phyloP scores from a whole-genome alignment of 2,329 filamentous ascomycete genomes.

The Pezicula radicicola region DNA sequence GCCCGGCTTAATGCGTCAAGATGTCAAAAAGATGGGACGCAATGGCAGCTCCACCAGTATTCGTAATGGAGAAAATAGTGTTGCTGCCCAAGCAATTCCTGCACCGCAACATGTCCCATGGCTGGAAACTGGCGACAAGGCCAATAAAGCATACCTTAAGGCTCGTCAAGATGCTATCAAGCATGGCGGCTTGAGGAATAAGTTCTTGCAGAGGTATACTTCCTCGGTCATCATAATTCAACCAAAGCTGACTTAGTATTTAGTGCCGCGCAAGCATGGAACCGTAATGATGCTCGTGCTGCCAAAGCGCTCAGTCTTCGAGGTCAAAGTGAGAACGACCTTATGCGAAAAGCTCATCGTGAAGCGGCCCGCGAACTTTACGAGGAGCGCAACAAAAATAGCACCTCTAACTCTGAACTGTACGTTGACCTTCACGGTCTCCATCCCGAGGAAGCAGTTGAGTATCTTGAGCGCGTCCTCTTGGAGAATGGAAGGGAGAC shows the following conservation, averaged over 20 bases:
- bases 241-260: slow-evolving; percentile 5
- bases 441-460: slow-evolving; percentile 95
- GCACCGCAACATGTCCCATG: slow-evolving; percentile 91
- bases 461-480: slow-evolving; percentile 86
- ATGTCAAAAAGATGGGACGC: slow-evolving; percentile 55
- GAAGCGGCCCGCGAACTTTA: slow-evolving; percentile 91
- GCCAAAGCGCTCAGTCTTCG: slow-evolving; percentile 92
- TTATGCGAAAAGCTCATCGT: slow-evolving; percentile 95
- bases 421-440: slow-evolving; percentile 97
- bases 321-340: slow-evolving; percentile 92
- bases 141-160: slow-evolving; percentile 93
- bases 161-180: slow-evolving; percentile 94
- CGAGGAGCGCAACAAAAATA: slow-evolving; percentile 83
- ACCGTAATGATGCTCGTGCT: slow-evolving; percentile 92
- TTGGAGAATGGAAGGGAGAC: slow-evolving; percentile 73
- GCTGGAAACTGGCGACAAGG: slow-evolving; percentile 87
- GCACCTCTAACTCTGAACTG: slow-evolving; percentile 60
- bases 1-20: slow-evolving; percentile 56
- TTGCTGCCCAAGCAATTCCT: slow-evolving; percentile 78
- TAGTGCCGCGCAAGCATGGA: slow-evolving; percentile 96
- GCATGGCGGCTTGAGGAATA: slow-evolving; percentile 93
- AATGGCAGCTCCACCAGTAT: slow-evolving; percentile 64
- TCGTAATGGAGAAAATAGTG: slow-evolving; percentile 72
- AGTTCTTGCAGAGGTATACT: slow-evolving; percentile 85
- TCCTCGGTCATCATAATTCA: not conserved